These are phyloP conservation scores for Nymphaea thermarum DNA, from an alignment of 164 flowering plant genomes.

Conservation along the genomic window DNA sequence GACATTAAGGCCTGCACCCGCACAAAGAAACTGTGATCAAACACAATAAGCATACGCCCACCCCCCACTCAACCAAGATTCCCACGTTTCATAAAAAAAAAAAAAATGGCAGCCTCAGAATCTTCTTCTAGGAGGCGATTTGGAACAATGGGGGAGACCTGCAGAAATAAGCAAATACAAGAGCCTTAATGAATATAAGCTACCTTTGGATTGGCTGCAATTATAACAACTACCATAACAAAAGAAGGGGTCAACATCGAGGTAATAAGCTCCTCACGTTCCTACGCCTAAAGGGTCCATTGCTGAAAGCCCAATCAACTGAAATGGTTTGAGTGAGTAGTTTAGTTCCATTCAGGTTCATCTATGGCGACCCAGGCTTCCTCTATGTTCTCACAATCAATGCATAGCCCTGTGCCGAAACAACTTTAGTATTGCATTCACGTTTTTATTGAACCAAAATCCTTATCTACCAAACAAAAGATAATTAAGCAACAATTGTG, in stretches of 20 bases:
- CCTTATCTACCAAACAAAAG: neutral
- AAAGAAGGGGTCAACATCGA: neutral
- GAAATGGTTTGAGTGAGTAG: constrained; percentile 25
- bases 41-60: neutral
- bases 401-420: constrained; percentile 30
- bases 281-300: constrained; percentile 34
- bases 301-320: constrained; percentile 56
- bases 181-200: neutral
- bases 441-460: neutral
- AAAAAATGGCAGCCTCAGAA: constrained; percentile 1
- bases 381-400: constrained; percentile 26
- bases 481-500: too few species aligned
- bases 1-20: neutral
- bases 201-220: neutral
- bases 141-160: constrained; percentile 35
- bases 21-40: neutral
- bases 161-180: neutral
- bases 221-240: neutral
- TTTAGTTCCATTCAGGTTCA: constrained; percentile 25
- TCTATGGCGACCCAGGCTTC: constrained; percentile 45
- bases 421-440: neutral
- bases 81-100: neutral
- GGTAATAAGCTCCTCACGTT: constrained; percentile 21
- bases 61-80: neutral
- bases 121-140: constrained; percentile 32